Base-by-base conservation (phyloP, 495 filamentous ascomycete genomes). In the Hypoxylon fuscum region DNA sequence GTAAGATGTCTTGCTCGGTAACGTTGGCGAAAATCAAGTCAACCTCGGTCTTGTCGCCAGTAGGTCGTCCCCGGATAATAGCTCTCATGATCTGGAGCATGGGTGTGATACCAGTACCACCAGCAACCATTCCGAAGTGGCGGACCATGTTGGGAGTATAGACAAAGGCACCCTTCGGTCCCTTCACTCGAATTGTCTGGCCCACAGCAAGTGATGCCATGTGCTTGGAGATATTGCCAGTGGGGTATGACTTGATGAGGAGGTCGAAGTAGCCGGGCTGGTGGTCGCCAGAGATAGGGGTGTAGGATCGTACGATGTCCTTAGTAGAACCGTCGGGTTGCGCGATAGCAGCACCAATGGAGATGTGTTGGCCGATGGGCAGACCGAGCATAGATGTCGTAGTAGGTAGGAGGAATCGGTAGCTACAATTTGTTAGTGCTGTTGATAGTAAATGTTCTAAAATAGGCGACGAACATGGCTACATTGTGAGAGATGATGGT, bases 301-400 rank as follows among this genome's bases (percentile, higher is more conserved):
- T 98, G 81, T 98, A 98, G 18, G 91, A 96, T 72, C 95, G 92
- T 10, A 97, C 86, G 57, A 97, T 89, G 66, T 97, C 91, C 79
- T 96, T 96, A 58, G 80, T 82, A 64, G 85, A 80, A 59, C 89
- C 89, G 55, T 88, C 85, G 34, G 80, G 73, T 55, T 84, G 81
- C 12, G 71, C 62, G 49, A 95, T 87, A 46, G 76, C 85, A 31
- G 94, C 93, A 65, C 88, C 89, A 71, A 98, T 90, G 59, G 94
- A 97, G 79, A 98, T 96, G 79, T 98, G 95, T 75, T 98, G 95
- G 66, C 95, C 95, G 77, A 97, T 98, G 54, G 95, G 95, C 15
- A 98, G 88, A 67, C 95, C 94, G 61, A 98, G 90, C 74, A 97
- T 92, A 68, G 90, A 83, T 59, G 80, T 88, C 17, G 87, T 78